Conservation (phyloP, 2,329 filamentous ascomycete genomes). For the Exophiala spinifera region DNA sequence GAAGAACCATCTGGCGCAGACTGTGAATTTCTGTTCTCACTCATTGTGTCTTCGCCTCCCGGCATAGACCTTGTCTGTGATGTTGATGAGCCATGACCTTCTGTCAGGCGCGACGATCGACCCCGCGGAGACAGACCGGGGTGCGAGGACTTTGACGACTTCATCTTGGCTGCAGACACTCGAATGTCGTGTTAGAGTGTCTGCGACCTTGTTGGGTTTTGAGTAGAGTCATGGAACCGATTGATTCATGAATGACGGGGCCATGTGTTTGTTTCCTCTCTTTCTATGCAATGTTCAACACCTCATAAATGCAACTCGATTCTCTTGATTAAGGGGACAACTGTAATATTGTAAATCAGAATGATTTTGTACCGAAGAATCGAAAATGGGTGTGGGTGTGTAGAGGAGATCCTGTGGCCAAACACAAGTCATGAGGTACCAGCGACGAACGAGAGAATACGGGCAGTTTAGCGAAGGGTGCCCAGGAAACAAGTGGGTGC, state of each 20-base stretch:
- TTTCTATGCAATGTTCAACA: too few relatives aligned
- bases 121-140: constrained; percentile 18
- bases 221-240: constrained; percentile 16
- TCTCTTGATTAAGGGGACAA: too few relatives aligned
- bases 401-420: not conserved
- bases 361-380: not conserved
- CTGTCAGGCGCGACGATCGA: constrained; percentile 15
- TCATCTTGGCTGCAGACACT: constrained; percentile 25
- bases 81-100: constrained; percentile 12
- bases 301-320: too few relatives aligned
- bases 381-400: not conserved
- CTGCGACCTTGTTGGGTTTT: constrained; percentile 18
- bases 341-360: too few relatives aligned
- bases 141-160: constrained; percentile 21
- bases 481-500: not conserved
- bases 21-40: constrained; percentile 5
- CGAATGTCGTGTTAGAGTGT: constrained; percentile 16
- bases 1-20: constrained; percentile 3
- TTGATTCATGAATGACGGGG: not conserved
- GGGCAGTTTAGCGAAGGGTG: not conserved
- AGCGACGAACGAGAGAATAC: not conserved
- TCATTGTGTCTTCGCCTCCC: constrained; percentile 8
- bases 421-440: not conserved
- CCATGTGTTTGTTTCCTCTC: not conserved
- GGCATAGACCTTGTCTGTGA: constrained; percentile 4